A percentile compares a stretch with the other conserved stretches of the same genome.
phyloP scores from a whole-genome alignment of 805 yeast genomes.

The Helenozyma rhizophorensis region DNA sequence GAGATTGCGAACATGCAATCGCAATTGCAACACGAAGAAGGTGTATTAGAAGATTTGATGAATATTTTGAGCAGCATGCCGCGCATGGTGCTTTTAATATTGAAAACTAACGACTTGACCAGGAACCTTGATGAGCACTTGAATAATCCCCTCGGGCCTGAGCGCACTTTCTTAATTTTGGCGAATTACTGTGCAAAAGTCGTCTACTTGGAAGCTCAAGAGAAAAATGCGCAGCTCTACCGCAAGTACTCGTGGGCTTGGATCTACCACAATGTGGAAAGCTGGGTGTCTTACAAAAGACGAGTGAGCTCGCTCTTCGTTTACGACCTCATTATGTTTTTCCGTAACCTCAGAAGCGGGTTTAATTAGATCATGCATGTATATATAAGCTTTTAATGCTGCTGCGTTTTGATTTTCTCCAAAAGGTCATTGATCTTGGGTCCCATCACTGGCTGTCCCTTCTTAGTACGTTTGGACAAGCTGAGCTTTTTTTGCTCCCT shows the following conservation, averaged over 20 bases:
- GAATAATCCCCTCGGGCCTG: slow-evolving; percentile 79
- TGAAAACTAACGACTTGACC: slow-evolving; percentile 92
- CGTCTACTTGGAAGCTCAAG: slow-evolving; percentile 65
- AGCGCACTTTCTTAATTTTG: slow-evolving; percentile 82
- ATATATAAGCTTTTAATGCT: neutral
- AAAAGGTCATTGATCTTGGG: slow-evolving; percentile 76
- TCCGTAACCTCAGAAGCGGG: slow-evolving; percentile 5
- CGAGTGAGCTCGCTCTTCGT: slow-evolving; percentile 28
- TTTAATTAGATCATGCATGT: neutral
- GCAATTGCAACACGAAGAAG: slow-evolving; percentile 53
- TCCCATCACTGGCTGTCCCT: slow-evolving; percentile 90
- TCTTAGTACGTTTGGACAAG: slow-evolving; percentile 48
- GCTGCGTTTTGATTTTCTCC: slow-evolving; percentile 65
- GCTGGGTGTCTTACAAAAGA: slow-evolving; percentile 33
- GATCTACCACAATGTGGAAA: slow-evolving; percentile 12
- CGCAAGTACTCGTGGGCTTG: slow-evolving; percentile 18
- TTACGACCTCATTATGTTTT: slow-evolving; percentile 30
- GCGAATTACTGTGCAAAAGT: slow-evolving; percentile 84
- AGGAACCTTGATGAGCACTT: slow-evolving; percentile 82
- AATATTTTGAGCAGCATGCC: slow-evolving; percentile 75
- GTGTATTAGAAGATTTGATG: slow-evolving; percentile 73
- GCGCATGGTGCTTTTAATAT: slow-evolving; percentile 73
- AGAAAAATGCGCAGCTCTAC: slow-evolving; percentile 22
- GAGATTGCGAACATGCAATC: slow-evolving; percentile 69
- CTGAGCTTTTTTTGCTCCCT: slow-evolving; percentile 39